Evolutionary conservation across 2,329 filamentous ascomycete species (phyloP).

Genomic region (Beauveria brongniartii): DNA sequence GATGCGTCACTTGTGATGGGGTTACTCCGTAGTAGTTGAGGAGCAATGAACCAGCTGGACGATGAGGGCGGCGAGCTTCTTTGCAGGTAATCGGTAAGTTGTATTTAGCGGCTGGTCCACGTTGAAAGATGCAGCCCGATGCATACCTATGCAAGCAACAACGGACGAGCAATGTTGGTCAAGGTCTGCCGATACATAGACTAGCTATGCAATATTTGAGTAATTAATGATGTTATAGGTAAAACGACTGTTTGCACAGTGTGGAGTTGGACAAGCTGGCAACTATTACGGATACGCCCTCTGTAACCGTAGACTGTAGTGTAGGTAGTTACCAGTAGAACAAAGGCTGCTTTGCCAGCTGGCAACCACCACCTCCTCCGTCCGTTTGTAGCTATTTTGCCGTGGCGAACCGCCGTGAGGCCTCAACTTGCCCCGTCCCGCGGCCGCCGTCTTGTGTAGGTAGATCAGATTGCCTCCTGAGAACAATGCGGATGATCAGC

Average conservation of each 20-base stretch:
- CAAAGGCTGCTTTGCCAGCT: neutral
- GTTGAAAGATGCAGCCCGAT: slow-evolving; percentile 8
- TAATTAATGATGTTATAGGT: no score
- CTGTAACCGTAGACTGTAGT: no score
- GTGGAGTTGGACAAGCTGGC: neutral
- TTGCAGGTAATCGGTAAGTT: neutral
- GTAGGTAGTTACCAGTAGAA: no score
- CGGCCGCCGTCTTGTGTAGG: neutral
- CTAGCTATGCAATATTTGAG: no score
- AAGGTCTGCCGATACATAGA: no score
- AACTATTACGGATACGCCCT: neutral
- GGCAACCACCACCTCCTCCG: neutral
- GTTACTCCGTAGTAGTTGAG: neutral
- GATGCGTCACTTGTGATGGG: slow-evolving; percentile 7
- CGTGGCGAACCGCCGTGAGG: neutral
- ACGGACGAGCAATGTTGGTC: neutral
- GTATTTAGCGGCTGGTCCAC: neutral
- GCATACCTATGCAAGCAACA: neutral
- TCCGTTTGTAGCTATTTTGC: neutral
- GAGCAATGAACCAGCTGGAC: neutral
- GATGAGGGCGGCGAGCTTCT: neutral
- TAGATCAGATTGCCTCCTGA: slow-evolving; percentile 5
- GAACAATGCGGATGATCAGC: slow-evolving; percentile 7
- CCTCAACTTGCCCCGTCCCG: neutral
- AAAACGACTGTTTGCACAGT: no score